Evolutionary conservation across 176 grass and related monocot genomes (phyloP).

Genomic region (Typha latifolia): DNA sequence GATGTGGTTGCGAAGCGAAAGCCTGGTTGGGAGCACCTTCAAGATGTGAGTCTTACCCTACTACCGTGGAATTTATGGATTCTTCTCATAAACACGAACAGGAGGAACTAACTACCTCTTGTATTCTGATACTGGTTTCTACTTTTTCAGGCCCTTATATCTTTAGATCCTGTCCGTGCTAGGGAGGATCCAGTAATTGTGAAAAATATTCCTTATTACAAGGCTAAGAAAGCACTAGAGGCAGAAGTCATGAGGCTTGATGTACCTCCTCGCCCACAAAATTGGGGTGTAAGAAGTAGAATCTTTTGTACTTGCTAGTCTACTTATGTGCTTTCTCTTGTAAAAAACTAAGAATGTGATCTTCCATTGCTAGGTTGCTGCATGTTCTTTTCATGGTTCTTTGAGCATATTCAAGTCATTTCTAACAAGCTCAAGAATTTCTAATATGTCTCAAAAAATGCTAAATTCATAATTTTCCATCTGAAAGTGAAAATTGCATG

Average conservation of each 20-base stretch:
- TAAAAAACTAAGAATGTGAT: neutral
- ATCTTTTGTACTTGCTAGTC: neutral
- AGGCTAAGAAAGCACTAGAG: conserved; percentile 30
- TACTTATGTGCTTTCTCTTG: neutral
- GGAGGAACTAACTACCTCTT: too few relatives aligned
- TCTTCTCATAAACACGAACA: neutral
- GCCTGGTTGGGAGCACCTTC: conserved; percentile 22
- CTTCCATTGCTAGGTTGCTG: neutral
- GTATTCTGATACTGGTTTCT: neutral
- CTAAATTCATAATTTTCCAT: too few relatives aligned
- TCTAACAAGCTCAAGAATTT: too few relatives aligned
- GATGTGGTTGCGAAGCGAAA: conserved; percentile 18
- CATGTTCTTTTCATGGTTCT: neutral
- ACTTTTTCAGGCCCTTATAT: conserved; percentile 16
- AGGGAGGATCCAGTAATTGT: conserved; percentile 25
- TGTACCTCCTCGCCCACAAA: conserved; percentile 25
- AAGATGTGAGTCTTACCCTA: conserved; percentile 15
- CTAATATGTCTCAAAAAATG: too few relatives aligned
- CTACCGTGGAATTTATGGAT: neutral
- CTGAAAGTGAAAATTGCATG: too few relatives aligned
- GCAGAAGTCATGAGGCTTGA: conserved; percentile 34
- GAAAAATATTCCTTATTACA: conserved; percentile 35
- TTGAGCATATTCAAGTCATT: too few relatives aligned
- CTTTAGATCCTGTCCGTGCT: conserved; percentile 31
- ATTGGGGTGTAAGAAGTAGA: conserved; percentile 28